phyloP scores from a whole-genome alignment of 768 basidiomycete genomes.

The Holtermanniella nyarrowii region DNA sequence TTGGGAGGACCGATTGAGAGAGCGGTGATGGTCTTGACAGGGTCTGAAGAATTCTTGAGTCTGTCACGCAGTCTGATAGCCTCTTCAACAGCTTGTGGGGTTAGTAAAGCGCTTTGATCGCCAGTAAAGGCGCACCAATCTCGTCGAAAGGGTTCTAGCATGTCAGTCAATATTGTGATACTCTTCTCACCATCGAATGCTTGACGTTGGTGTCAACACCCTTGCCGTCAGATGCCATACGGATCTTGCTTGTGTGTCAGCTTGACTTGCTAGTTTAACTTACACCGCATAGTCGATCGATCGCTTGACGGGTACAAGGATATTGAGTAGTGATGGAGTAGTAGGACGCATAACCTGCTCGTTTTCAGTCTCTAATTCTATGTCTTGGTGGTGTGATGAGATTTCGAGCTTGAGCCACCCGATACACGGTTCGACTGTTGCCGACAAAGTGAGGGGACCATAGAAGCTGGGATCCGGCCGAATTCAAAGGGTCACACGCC shows the following conservation, averaged over 20 bases:
- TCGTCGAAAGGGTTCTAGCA: constrained; percentile 94
- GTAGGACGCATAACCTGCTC: constrained; percentile 2
- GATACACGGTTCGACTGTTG: too few species aligned
- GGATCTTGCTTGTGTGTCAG: constrained; percentile 59
- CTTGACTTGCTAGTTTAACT: constrained; percentile 1
- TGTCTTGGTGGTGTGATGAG: background rate
- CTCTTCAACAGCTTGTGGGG: constrained; percentile 75
- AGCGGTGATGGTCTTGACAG: constrained; percentile 77
- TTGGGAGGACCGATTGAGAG: constrained; percentile 93
- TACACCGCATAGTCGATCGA: constrained; percentile 86
- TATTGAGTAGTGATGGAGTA: constrained; percentile 55
- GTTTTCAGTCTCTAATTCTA: constrained; percentile 2
- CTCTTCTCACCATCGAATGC: constrained; percentile 79
- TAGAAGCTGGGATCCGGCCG: too few species aligned
- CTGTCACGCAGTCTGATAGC: constrained; percentile 86
- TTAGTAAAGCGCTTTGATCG: background rate
- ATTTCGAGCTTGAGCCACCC: too few species aligned
- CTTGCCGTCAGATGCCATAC: constrained; percentile 87
- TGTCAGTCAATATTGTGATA: background rate
- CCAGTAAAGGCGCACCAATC: constrained; percentile 56
- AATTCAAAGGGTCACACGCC: too few species aligned
- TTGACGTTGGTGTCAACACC: constrained; percentile 95
- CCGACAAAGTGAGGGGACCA: too few species aligned
- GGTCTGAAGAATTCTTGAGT: constrained; percentile 49
- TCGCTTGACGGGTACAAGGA: constrained; percentile 92